These are phyloP conservation scores for Blastobotrys proliferans DNA, from an alignment of 1,139 yeast species.

Conservation along the genomic window DNA sequence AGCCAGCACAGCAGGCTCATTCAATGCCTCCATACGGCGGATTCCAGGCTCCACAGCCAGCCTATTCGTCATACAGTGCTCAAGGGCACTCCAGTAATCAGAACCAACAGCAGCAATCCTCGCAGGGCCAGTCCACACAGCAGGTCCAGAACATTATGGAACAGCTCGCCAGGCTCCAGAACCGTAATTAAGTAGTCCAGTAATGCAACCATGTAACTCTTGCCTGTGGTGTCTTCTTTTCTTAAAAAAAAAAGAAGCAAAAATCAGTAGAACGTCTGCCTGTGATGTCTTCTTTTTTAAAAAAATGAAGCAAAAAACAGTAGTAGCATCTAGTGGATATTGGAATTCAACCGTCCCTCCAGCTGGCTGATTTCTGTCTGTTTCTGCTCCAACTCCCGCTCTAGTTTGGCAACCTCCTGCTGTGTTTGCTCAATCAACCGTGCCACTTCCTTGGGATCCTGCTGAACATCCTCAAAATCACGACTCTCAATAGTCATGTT, in stretches of 20 bases:
- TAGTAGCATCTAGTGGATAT: not conserved
- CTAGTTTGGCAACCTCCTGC: slow-evolving; percentile 29
- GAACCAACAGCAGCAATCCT: slow-evolving; percentile 7
- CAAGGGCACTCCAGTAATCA: too few species aligned
- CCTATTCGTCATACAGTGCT: slow-evolving; percentile 17
- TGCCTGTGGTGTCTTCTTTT: not conserved
- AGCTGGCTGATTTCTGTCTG: slow-evolving; percentile 12
- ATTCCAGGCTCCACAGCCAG: slow-evolving; percentile 8
- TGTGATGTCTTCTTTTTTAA: not conserved
- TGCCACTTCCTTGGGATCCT: slow-evolving; percentile 17
- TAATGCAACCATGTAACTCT: not conserved
- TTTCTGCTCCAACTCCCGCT: slow-evolving; percentile 23
- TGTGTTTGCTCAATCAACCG: slow-evolving; percentile 30
- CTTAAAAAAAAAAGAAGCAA: too few species aligned
- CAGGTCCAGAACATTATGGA: slow-evolving; percentile 31
- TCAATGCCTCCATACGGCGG: slow-evolving; percentile 26
- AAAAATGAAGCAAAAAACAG: too few species aligned
- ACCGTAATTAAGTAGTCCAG: slow-evolving; percentile 4
- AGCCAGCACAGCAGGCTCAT: slow-evolving; percentile 27
- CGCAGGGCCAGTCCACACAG: slow-evolving; percentile 18
- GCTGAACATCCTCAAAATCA: slow-evolving; percentile 15
- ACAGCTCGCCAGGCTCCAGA: slow-evolving; percentile 28
- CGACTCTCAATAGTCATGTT: slow-evolving; percentile 19
- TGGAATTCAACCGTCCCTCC: slow-evolving; percentile 10
- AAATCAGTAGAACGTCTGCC: too few species aligned